phyloP scores from a whole-genome alignment of 208 protist genomes.

The Acanthamoeba quina region DNA sequence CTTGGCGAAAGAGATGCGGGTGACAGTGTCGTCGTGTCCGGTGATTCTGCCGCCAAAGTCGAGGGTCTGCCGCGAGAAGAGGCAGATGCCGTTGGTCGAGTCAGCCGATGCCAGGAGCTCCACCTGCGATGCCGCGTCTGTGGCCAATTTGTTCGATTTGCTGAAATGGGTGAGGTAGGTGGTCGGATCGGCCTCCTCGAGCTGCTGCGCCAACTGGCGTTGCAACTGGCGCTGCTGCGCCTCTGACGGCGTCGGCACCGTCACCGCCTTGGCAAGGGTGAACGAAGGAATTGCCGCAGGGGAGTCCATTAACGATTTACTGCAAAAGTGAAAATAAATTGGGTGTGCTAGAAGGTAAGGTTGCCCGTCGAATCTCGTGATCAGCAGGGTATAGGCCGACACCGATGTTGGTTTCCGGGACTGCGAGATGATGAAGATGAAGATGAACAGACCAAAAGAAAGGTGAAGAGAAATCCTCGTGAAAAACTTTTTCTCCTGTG shows the following conservation, averaged over 20 bases:
- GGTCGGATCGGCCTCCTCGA: slow-evolving; percentile 25
- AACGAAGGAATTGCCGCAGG: background rate
- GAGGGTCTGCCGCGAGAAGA: slow-evolving; percentile 54
- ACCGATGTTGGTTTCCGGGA: too few relatives aligned
- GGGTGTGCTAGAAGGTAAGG: too few relatives aligned
- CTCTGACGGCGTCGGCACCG: background rate
- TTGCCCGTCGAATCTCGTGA: too few relatives aligned
- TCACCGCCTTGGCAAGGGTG: background rate
- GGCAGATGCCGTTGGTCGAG: slow-evolving; percentile 50
- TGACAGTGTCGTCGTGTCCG: slow-evolving; percentile 18
- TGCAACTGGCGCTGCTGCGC: slow-evolving; percentile 3
- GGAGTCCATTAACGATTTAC: background rate
- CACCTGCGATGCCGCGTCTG: background rate
- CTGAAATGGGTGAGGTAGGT: slow-evolving; percentile 36
- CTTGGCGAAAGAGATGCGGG: background rate
- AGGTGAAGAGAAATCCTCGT: too few relatives aligned
- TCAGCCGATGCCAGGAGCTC: slow-evolving; percentile 17
- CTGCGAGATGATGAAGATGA: too few relatives aligned
- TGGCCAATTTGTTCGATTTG: background rate
- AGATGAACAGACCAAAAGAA: too few relatives aligned
- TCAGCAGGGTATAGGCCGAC: too few relatives aligned
- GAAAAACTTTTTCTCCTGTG: too few relatives aligned
- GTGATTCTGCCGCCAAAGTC: slow-evolving; percentile 40
- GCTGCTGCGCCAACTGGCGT: slow-evolving; percentile 21
- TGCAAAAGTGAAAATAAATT: background rate